Base-by-base conservation (phyloP, 257 asterid species). In the Rehmannia glutinosa region DNA sequence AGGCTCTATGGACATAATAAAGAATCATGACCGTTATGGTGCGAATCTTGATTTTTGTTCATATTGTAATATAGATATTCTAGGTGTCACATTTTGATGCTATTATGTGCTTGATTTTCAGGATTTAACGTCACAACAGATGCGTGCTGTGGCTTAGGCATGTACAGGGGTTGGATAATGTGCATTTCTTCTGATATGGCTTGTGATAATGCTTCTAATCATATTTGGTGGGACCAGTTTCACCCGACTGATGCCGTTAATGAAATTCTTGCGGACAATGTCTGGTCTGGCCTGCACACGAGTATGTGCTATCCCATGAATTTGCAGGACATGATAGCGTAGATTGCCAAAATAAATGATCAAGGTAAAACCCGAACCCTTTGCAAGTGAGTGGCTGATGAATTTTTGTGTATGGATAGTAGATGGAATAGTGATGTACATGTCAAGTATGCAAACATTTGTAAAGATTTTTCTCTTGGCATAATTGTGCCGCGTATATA, bases 161-260 rank as follows among this genome's bases (percentile, higher is more conserved):
- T 65, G 70, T 87, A 88, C 20, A 76, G 58, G 60, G 99, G 95
- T 42, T 79, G 84, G 88, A 61, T 91, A 9, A 68, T 82, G 68
- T 91, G 97, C 78, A 78, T 94, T 52, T 74, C 96, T 30, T 77
- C 97, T 23, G 93, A 88, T 41, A 91, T 94, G 97, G 95, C 97
- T 8, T 94, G 97, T 62, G 47, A 12, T 6, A 83, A 88, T 61
- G 95, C 99, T 17, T 73, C 92, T 5, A 74, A 71, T 45, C 94
- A 94, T 71, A 61, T 91, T 4, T 91, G 97, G 97, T 91, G 99
- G 99, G 97, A 94, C 24, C 97, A 94, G 64, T 94, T 91, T 75
- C 97, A 94, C 63, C 99, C 96, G 0, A 91, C 99, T 2, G 91
- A 78, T 42, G 84, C 93, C 7, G 97, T 94, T 32, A 94, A 94